Evolutionary conservation across 306 rosid genomes (phyloP).

Genomic region (Prunus kanzakura): DNA sequence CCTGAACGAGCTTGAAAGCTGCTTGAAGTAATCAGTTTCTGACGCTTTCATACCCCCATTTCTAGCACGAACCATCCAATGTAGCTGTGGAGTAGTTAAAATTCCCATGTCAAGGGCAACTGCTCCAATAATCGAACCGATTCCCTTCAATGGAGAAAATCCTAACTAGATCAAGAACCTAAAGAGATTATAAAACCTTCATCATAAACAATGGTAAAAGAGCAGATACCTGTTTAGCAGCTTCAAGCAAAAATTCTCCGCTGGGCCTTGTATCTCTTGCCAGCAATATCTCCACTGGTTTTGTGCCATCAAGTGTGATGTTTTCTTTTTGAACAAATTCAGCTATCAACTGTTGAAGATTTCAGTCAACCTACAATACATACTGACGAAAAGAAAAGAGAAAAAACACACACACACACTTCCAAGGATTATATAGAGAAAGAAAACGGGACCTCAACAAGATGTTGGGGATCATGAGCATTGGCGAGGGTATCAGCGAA

Average conservation of each 20-base stretch:
- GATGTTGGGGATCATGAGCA: conserved; percentile 58
- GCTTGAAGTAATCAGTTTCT: conserved; percentile 67
- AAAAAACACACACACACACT: conserved; percentile 2
- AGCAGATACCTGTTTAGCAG: conserved; percentile 63
- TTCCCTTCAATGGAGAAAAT: conserved; percentile 56
- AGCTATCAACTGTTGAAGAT: conserved; percentile 43
- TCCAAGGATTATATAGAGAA: neutral
- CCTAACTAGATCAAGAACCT: neutral
- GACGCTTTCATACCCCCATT: conserved; percentile 56
- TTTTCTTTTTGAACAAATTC: conserved; percentile 63
- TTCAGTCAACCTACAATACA: neutral
- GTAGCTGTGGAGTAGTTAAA: conserved; percentile 83
- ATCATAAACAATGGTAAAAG: neutral
- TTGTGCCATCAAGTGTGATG: conserved; percentile 45
- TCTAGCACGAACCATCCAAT: conserved; percentile 90
- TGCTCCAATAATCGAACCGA: conserved; percentile 64
- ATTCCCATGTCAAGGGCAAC: conserved; percentile 68
- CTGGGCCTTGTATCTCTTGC: conserved; percentile 98
- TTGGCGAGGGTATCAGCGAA: conserved; percentile 77
- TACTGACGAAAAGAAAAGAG: neutral
- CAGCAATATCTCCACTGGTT: conserved; percentile 49
- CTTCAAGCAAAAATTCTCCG: conserved; percentile 71
- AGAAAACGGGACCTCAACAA: conserved; percentile 26
- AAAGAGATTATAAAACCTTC: neutral
- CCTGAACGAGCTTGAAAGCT: conserved; percentile 77